Conservation (phyloP, 169 alveolate genomes). For the Babesia sp. region DNA sequence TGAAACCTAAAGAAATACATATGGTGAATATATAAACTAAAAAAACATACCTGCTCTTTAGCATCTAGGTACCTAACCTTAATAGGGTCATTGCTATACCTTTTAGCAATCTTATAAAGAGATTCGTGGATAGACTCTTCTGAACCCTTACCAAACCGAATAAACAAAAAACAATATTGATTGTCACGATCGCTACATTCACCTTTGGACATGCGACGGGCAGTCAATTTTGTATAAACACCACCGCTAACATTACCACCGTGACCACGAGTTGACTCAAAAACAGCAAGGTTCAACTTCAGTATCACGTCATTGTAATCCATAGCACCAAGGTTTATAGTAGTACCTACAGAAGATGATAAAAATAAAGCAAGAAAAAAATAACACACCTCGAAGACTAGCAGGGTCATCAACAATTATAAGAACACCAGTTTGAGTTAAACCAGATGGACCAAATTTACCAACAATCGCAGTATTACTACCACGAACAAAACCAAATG, state of each 20-base stretch:
- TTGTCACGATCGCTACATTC: constrained; percentile 73
- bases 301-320: constrained; percentile 43
- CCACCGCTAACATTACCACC: constrained; percentile 40
- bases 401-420: constrained; percentile 59
- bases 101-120: constrained; percentile 68
- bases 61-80: constrained; percentile 69
- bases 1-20: not conserved
- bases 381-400: constrained; percentile 7
- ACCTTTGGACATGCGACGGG: constrained; percentile 62
- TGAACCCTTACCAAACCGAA: constrained; percentile 33
- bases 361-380: not conserved
- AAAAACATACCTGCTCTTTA: constrained; percentile 28
- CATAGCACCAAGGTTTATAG: constrained; percentile 30
- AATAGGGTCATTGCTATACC: constrained; percentile 71
- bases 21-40: too few species aligned
- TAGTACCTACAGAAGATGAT: constrained; percentile 17
- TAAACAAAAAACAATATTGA: constrained; percentile 65
- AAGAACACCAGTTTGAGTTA: constrained; percentile 55
- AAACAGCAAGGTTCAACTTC: constrained; percentile 42
- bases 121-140: constrained; percentile 58
- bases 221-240: constrained; percentile 68
- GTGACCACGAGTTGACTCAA: constrained; percentile 34
- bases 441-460: constrained; percentile 48
- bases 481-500: constrained; percentile 65
- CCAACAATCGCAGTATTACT: constrained; percentile 57